A percentile compares a stretch with the other conserved stretches of the same genome.
Evolutionary conservation across 208 protist species (phyloP).

Genomic region (Acanthamoeba lenticulata): DNA sequence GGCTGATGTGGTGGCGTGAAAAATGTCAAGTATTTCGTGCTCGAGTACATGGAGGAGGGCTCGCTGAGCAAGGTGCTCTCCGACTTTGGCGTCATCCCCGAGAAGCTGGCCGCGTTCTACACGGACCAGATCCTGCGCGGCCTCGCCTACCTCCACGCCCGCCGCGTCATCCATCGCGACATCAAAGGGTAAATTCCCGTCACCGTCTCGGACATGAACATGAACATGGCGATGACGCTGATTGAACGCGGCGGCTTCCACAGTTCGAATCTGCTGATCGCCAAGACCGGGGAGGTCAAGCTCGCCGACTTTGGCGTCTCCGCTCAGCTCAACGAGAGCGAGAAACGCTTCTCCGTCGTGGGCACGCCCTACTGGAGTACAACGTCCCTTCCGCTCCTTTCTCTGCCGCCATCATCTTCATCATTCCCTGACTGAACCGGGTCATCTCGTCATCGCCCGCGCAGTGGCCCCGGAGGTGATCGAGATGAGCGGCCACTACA

Average conservation of each 20-base stretch:
- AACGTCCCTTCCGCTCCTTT: background rate
- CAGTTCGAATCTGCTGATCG: slow-evolving; percentile 3
- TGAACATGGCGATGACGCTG: too few species aligned
- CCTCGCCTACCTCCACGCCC: slow-evolving; percentile 89
- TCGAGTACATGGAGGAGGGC: slow-evolving; percentile 92
- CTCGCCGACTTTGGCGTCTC: slow-evolving; percentile 98
- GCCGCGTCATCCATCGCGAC: slow-evolving; percentile 91
- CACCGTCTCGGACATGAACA: too few species aligned
- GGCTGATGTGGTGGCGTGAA: too few species aligned
- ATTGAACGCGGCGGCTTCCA: too few species aligned
- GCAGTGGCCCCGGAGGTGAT: slow-evolving; percentile 92
- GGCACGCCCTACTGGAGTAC: slow-evolving; percentile 93
- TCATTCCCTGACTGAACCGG: background rate
- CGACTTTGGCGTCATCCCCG: slow-evolving; percentile 89
- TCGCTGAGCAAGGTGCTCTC: slow-evolving; percentile 90
- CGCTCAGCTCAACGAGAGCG: slow-evolving; percentile 88
- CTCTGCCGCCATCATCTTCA: background rate
- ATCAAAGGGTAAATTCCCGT: slow-evolving; percentile 89
- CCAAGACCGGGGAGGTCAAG: slow-evolving; percentile 21
- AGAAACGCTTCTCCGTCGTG: slow-evolving; percentile 78
- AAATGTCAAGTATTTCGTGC: slow-evolving; percentile 90
- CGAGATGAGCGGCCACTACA: slow-evolving; percentile 86
- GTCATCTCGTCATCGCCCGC: background rate
- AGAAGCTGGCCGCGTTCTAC: slow-evolving; percentile 30
- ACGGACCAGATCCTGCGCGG: slow-evolving; percentile 85